phyloP scores from a whole-genome alignment of 2,329 filamentous ascomycete genomes.

The Cercospora beticola region DNA sequence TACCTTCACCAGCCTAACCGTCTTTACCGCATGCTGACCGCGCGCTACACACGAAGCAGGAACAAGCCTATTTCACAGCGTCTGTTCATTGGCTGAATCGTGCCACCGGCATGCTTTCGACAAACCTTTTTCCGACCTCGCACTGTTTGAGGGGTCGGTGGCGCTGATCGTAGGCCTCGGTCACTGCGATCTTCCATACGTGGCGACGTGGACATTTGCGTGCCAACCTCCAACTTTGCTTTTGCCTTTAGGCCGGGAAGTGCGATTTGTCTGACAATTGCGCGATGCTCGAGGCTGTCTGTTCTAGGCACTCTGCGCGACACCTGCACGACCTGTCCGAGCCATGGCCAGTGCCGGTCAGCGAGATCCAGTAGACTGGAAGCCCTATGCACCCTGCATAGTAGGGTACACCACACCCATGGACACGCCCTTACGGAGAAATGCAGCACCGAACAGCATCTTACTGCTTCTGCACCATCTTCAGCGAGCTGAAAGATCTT shows the following conservation, averaged over 20 bases:
- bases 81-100: not conserved
- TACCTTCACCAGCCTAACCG: not conserved
- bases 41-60: not conserved
- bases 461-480: not conserved
- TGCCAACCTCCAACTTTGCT: not conserved
- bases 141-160: conserved; percentile 8
- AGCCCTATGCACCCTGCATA: not conserved
- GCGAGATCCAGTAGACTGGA: not conserved
- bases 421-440: not conserved
- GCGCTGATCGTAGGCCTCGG: conserved; percentile 13
- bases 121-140: conserved; percentile 9
- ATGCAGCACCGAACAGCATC: not conserved
- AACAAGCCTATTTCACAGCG: conserved; percentile 1
- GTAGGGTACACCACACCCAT: not conserved
- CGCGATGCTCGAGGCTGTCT: not conserved
- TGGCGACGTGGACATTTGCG: not conserved
- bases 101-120: conserved; percentile 4
- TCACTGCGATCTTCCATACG: not conserved
- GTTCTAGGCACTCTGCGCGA: not conserved
- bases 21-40: conserved; percentile 1
- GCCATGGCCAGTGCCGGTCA: not conserved
- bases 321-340: not conserved
- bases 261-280: not conserved
- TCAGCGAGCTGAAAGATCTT: conserved; percentile 6
- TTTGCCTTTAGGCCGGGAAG: conserved; percentile 2